These are phyloP conservation scores for Setomelanomma holmii DNA, from an alignment of 2,329 filamentous ascomycete genomes.

Conservation along the genomic window DNA sequence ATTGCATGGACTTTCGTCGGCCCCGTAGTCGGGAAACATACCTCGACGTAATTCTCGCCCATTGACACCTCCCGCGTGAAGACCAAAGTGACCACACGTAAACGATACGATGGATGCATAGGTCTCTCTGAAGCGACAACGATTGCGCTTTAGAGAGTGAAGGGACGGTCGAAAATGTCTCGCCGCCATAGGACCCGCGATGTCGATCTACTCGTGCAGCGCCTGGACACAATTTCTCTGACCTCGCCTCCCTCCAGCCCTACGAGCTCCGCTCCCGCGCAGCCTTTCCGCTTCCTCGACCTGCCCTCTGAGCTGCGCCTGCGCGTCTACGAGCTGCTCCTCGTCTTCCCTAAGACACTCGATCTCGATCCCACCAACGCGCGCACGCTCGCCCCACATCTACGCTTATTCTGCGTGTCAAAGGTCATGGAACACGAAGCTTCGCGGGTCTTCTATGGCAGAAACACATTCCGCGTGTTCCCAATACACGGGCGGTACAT, in stretches of 20 bases:
- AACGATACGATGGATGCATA: constrained; percentile 52
- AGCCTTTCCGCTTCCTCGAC: constrained; percentile 59
- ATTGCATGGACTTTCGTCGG: constrained; percentile 37
- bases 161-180: constrained; percentile 14
- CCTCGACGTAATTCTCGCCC: constrained; percentile 5
- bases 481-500: constrained; percentile 65
- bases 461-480: constrained; percentile 62
- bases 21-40: constrained; percentile 49
- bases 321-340: constrained; percentile 56
- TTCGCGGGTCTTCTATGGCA: constrained; percentile 58
- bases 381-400: constrained; percentile 63
- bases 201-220: constrained; percentile 33
- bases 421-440: constrained; percentile 59
- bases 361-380: constrained; percentile 74
- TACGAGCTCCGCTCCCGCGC: constrained; percentile 1
- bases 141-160: constrained; percentile 35
- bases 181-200: constrained; percentile 30
- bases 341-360: constrained; percentile 62
- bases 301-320: constrained; percentile 62
- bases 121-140: constrained; percentile 44
- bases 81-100: constrained; percentile 1
- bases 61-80: constrained; percentile 6
- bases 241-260: constrained; percentile 9
- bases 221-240: constrained; percentile 33
- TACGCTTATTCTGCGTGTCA: constrained; percentile 73